Conservation (phyloP, 306 rosid species). For the Coriaria nepalensis region DNA sequence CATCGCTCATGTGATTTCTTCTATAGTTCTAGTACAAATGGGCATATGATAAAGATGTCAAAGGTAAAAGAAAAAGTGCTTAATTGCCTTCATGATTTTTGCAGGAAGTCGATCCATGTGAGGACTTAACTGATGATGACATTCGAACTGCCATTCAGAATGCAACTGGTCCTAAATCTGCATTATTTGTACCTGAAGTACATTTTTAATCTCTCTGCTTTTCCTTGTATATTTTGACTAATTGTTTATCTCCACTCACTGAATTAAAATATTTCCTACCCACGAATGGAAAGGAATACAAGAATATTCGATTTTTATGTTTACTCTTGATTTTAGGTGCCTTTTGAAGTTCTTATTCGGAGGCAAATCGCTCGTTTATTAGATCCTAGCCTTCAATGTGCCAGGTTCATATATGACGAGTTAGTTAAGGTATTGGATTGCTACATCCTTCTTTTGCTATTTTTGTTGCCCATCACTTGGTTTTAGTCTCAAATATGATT, state of each 20-base stretch:
- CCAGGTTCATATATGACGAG: slow-evolving; percentile 27
- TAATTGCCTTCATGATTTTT: neutral
- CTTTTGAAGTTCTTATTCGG: slow-evolving; percentile 29
- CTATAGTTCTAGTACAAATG: too few relatives aligned
- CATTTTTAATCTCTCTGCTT: slow-evolving; percentile 6
- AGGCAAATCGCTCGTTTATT: slow-evolving; percentile 29
- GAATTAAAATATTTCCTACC: neutral
- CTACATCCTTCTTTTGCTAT: neutral
- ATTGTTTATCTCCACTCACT: neutral
- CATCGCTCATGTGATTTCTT: too few relatives aligned
- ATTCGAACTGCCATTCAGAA: slow-evolving; percentile 32
- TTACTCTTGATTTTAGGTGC: slow-evolving; percentile 19
- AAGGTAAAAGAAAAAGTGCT: too few relatives aligned
- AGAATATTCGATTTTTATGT: neutral
- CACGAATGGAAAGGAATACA: too few relatives aligned
- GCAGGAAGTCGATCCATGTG: slow-evolving; percentile 38
- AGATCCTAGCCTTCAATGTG: slow-evolving; percentile 39
- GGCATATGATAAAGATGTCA: too few relatives aligned
- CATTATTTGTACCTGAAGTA: slow-evolving; percentile 34
- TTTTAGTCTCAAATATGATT: neutral
- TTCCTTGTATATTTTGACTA: slow-evolving; percentile 1
- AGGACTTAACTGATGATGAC: slow-evolving; percentile 26
- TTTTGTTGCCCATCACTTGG: neutral
- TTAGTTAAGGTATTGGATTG: slow-evolving; percentile 22
- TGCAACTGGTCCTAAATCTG: slow-evolving; percentile 30